Evolutionary conservation across 108 stramenopile species (phyloP), one percentile per base, ranked within the genome.

Genomic region (Cyclostephanos invisitatus): DNA sequence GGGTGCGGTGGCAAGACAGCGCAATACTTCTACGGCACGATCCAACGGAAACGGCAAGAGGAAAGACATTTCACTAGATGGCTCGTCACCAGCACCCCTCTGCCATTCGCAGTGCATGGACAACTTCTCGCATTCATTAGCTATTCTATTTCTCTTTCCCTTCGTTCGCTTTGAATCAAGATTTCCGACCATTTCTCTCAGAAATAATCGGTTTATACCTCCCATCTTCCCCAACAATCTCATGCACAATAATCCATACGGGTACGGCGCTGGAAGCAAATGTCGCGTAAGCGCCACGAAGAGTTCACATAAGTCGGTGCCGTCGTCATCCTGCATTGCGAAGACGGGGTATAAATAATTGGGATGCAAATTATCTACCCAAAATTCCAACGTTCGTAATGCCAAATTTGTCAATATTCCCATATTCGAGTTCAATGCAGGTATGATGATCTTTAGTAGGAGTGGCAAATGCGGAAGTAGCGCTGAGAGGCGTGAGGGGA

Each of bases 301-400:
- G 59, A 98, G 66, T 27, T 84, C 80, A 46, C 80, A 81, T 18
- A 85, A 40, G 21, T 62, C 62, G 10, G 85, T 64, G 53, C 81
- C 80, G 10, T 79, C 47, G 27, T 64, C 36, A 9, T 64, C 77
- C 55, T 89, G 72, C 59, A 84, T 85, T 20, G 86, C 82, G 24
- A 92, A 53, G 47, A 91, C 87, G 0, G 88, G 90, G 68, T 86
- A 89, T 12, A 96, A 61, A 74, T 83, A 94, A 48, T 92, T 93
- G 7, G 96, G 89, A 81, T 95, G 95, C 20, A 98, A 74, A 62
- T 97, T 97, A 82, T 99, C 97, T 7, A 97, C 87, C 96, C 96
- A 99, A 81, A 97, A 97, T 80, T 98, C 97, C 14, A 99, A 80
- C 1, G 96, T 97, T 2, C 93, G 50, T 18, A 76, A 49, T 82